These are phyloP conservation scores for Stenocarpella maydis DNA, from an alignment of 2,329 filamentous ascomycete genomes.

Conservation along the genomic window DNA sequence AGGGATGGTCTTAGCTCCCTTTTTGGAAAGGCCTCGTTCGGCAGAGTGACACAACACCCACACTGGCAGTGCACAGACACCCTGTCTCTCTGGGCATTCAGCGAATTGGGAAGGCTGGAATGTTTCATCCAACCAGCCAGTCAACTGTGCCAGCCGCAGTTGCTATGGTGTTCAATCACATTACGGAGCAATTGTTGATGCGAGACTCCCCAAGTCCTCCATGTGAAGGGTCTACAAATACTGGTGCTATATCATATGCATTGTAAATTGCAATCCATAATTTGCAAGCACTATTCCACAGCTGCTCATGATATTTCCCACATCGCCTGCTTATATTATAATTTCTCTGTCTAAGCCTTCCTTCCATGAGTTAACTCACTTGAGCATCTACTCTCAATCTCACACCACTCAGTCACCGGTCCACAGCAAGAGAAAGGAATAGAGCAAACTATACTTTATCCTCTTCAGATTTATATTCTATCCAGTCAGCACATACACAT, in stretches of 20 bases:
- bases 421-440: neutral
- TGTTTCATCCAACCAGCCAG: conserved; percentile 15
- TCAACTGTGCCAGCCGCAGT: neutral
- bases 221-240: neutral
- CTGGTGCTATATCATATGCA: no score
- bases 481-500: neutral
- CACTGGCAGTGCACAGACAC: conserved; percentile 12
- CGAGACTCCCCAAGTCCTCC: neutral
- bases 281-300: neutral
- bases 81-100: neutral
- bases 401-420: no score
- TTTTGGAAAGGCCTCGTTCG: conserved; percentile 22
- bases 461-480: no score
- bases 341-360: no score
- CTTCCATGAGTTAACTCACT: no score
- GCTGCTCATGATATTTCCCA: neutral
- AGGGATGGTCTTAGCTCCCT: conserved; percentile 11
- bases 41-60: conserved; percentile 16
- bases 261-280: neutral
- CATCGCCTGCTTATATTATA: neutral
- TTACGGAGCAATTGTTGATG: no score
- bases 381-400: no score
- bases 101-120: neutral
- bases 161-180: no score
- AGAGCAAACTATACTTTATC: neutral